phyloP scores from a whole-genome alignment of 2,329 filamentous ascomycete species.

The Trichophyton equinum region DNA sequence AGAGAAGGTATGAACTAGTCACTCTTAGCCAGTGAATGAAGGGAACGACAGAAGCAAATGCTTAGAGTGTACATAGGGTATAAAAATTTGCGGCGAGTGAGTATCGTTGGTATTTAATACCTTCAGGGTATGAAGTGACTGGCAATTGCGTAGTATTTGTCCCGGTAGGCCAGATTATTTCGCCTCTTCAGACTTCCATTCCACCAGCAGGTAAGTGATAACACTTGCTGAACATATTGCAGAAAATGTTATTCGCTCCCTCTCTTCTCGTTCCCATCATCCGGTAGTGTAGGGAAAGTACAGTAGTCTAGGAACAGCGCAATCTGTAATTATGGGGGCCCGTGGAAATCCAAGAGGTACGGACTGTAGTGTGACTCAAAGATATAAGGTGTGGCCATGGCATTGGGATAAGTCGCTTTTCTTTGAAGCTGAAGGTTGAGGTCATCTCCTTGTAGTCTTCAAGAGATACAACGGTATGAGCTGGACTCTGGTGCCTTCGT shows the following conservation, averaged over 20 bases:
- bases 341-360: background rate
- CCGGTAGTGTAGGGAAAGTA: constrained; percentile 2
- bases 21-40: background rate
- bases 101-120: background rate
- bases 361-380: background rate
- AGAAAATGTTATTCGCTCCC: constrained; percentile 8
- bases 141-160: constrained; percentile 1
- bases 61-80: background rate
- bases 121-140: background rate
- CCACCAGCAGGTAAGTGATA: constrained; percentile 1
- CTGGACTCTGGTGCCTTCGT: background rate
- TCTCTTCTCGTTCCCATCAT: constrained; percentile 4
- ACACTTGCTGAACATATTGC: constrained; percentile 4
- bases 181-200: constrained; percentile 5
- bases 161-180: constrained; percentile 5
- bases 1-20: background rate
- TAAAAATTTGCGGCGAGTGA: too few species aligned
- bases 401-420: background rate
- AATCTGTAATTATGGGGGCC: background rate
- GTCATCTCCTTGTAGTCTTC: constrained; percentile 1
- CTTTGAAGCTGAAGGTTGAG: background rate
- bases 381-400: constrained; percentile 5
- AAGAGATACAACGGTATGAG: constrained; percentile 4
- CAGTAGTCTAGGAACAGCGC: background rate
- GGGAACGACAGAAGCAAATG: background rate